These are phyloP conservation scores for Coprinopsis sp. DNA, from an alignment of 768 basidiomycete genomes.

Conservation along the genomic window DNA sequence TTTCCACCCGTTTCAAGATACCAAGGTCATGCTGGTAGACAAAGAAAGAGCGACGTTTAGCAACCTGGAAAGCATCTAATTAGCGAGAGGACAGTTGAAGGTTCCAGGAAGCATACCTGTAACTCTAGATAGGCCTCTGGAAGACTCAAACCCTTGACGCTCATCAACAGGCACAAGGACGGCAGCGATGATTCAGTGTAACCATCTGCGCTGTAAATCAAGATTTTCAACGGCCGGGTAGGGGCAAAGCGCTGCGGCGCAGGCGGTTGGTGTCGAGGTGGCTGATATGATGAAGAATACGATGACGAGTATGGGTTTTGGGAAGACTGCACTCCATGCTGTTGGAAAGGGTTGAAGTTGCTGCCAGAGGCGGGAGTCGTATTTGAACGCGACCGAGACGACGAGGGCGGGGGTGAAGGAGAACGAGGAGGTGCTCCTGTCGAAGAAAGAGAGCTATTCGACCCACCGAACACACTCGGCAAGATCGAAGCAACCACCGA, in stretches of 20 bases:
- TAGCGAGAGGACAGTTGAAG: neutral
- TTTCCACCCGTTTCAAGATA: slow-evolving; percentile 68
- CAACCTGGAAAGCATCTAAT: slow-evolving; percentile 35
- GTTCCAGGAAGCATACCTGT: no score
- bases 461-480: slow-evolving; percentile 5
- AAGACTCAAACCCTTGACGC: slow-evolving; percentile 54
- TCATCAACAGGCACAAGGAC: slow-evolving; percentile 86
- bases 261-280: slow-evolving; percentile 28
- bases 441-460: slow-evolving; percentile 3
- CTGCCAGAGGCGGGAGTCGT: slow-evolving; percentile 12
- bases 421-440: neutral
- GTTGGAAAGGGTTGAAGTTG: slow-evolving; percentile 43
- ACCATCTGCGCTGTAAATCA: slow-evolving; percentile 81
- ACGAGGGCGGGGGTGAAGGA: slow-evolving; percentile 7
- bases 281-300: slow-evolving; percentile 17
- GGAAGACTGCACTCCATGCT: slow-evolving; percentile 31
- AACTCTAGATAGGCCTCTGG: slow-evolving; percentile 92
- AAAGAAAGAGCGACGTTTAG: slow-evolving; percentile 80
- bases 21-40: slow-evolving; percentile 82
- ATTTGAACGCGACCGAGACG: slow-evolving; percentile 7
- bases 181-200: slow-evolving; percentile 92
- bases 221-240: slow-evolving; percentile 64
- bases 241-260: slow-evolving; percentile 25
- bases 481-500: slow-evolving; percentile 7
- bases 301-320: slow-evolving; percentile 18